Evolutionary conservation across 352 stramenopile species (phyloP).

Genomic region (Phytopythium kandeliae): DNA sequence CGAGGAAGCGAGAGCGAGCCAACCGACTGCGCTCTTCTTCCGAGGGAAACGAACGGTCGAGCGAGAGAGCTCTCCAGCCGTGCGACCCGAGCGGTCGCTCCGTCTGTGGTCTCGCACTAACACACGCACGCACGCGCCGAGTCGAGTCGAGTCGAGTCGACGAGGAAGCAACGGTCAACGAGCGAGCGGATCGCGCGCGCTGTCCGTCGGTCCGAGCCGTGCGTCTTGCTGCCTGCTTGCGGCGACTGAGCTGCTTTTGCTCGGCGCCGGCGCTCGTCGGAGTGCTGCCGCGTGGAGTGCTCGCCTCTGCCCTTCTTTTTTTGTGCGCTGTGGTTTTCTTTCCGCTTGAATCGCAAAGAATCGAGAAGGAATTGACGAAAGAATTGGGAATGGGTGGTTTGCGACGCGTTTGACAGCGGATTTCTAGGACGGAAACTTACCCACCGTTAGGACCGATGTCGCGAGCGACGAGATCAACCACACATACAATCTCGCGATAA

Average conservation of each 20-base stretch:
- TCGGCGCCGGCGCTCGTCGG: constrained; percentile 3
- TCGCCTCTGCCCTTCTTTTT: constrained; percentile 20
- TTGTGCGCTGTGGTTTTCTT: constrained; percentile 8
- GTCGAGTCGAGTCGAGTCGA: neutral
- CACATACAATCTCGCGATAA: neutral
- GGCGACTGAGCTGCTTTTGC: neutral
- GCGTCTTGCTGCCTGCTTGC: too few relatives aligned
- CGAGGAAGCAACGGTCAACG: neutral
- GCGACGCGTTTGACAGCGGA: neutral
- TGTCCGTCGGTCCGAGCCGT: too few relatives aligned
- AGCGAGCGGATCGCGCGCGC: neutral
- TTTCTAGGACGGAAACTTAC: constrained; percentile 20
- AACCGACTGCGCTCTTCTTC: neutral
- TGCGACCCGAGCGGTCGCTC: neutral
- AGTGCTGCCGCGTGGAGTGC: constrained; percentile 7
- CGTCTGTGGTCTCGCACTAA: constrained; percentile 2
- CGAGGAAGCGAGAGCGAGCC: neutral
- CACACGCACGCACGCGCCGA: too few relatives aligned
- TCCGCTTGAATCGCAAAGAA: constrained; percentile 33
- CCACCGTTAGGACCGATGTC: constrained; percentile 15
- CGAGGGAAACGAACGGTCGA: neutral
- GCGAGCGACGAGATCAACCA: constrained; percentile 1
- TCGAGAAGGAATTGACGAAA: constrained; percentile 32
- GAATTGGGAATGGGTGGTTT: constrained; percentile 18
- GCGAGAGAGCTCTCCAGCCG: neutral